Conservation (phyloP, 768 basidiomycete genomes). For the Phallus indusiatus region DNA sequence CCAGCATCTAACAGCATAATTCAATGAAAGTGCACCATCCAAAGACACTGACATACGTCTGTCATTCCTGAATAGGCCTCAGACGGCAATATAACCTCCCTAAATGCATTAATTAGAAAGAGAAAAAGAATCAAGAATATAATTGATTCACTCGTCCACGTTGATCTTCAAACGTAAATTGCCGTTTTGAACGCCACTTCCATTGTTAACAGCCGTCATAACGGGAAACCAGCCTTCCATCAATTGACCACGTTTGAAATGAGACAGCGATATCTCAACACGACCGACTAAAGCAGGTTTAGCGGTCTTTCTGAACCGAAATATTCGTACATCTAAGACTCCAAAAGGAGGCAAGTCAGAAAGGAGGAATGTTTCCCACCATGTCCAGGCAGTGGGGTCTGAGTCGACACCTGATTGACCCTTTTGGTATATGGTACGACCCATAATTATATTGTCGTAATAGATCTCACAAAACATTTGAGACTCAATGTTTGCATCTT, state of each 20-base stretch:
- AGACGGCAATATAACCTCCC: constrained; percentile 73
- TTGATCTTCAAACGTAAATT: constrained; percentile 65
- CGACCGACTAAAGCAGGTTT: constrained; percentile 52
- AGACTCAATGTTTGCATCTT: constrained; percentile 1
- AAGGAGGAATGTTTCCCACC: constrained; percentile 75
- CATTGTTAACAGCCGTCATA: constrained; percentile 37
- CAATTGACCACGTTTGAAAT: constrained; percentile 63
- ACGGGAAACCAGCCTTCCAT: constrained; percentile 86
- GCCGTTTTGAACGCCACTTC: constrained; percentile 54
- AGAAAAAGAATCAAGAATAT: not conserved
- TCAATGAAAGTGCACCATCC: not conserved
- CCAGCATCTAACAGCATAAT: constrained; percentile 34
- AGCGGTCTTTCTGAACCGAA: constrained; percentile 52
- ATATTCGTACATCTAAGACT: constrained; percentile 56
- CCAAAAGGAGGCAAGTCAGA: constrained; percentile 73
- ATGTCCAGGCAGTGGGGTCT: constrained; percentile 21
- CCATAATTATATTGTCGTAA: constrained; percentile 56
- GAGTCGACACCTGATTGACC: not conserved
- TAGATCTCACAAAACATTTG: constrained; percentile 60
- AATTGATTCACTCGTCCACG: constrained; percentile 56
- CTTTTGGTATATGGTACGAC: constrained; percentile 66
- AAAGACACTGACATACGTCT: not conserved
- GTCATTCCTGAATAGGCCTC: constrained; percentile 47
- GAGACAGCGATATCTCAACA: constrained; percentile 52
- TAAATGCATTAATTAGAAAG: constrained; percentile 17